A percentile compares a stretch with the other conserved stretches of the same genome.
phyloP scores from a whole-genome alignment of 495 filamentous ascomycete species.

The Extremus antarcticus region DNA sequence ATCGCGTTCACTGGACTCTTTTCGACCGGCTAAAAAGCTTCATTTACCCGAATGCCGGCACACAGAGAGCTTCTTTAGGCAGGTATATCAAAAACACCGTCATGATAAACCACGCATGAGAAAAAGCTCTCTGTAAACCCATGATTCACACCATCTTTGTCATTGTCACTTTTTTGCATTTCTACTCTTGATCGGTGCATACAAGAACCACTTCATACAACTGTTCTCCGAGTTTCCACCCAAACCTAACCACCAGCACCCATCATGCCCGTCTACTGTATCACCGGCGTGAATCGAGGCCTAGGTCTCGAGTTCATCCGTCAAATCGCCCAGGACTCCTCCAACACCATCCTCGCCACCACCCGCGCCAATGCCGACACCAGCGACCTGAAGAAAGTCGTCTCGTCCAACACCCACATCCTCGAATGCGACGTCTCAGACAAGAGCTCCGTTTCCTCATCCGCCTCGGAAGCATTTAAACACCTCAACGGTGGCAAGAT shows the following conservation, averaged over 20 bases:
- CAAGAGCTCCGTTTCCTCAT: conserved; percentile 20
- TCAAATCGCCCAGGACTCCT: conserved; percentile 35
- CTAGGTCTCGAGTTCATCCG: conserved; percentile 45
- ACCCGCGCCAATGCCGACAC: conserved; percentile 33
- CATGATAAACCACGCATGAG: too few species aligned
- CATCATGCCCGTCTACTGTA: conserved; percentile 42
- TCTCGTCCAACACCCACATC: conserved; percentile 28
- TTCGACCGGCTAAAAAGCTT: too few species aligned
- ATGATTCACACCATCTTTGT: too few species aligned
- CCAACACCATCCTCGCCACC: conserved; percentile 42
- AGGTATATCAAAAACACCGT: too few species aligned
- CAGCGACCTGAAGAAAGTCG: conserved; percentile 21
- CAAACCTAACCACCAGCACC: background rate
- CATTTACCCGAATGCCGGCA: too few species aligned
- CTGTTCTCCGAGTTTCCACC: background rate
- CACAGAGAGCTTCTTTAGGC: too few species aligned
- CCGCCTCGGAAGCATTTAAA: conserved; percentile 27
- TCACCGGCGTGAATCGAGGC: conserved; percentile 47
- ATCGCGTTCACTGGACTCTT: too few species aligned
- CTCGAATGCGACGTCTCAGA: conserved; percentile 35
- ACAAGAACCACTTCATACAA: too few species aligned
- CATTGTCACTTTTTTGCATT: too few species aligned
- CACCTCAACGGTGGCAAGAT: conserved; percentile 29
- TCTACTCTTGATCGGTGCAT: too few species aligned
- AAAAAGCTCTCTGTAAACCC: too few species aligned